Evolutionary conservation across 805 yeast genomes (phyloP), one percentile per base, ranked within the genome.

Genomic region (Myxozyma vanderwaltii): DNA sequence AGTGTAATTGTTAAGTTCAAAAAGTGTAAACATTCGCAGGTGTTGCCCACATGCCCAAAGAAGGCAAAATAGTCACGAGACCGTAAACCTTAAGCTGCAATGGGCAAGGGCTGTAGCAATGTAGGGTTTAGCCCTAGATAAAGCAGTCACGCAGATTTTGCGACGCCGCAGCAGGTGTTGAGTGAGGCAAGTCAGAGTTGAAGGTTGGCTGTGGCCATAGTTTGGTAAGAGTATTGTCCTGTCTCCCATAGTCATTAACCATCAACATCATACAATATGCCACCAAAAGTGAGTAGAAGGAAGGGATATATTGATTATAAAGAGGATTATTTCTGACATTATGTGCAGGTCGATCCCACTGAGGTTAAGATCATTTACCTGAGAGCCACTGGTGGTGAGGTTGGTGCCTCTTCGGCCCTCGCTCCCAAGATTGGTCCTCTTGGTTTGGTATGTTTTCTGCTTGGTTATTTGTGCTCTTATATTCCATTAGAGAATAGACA

Each of bases 381-480:
- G 82, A 90, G 99, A 88, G 97, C 99, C 82, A 95, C 91, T 74
- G 99, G 99, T 89, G 99, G 99, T 86, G 99, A 94, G 86, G 95
- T 94, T 76, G 99, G 98, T 84, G 96, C 97, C 76, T 91, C 98
- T 68, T 89, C 99, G 71, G 97, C 99, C 71, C 88, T 94, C 76
- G 99, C 99, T 74, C 99, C 99, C 79, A 94, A 94, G 92, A 94
- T 94, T 78, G 99, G 99, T 89, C 99, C 99, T 74, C 89, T 94
- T 79, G 99, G 99, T 91, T 85, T 94, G 58, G 59, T 55, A 51
- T 29, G 59, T 33, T 39, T 19, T n/a, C n/a, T n/a, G n/a, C n/a
- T n/a, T n/a, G n/a, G n/a, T n/a, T n/a, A n/a, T n/a, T n/a, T n/a
- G n/a, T n/a, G n/a, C n/a, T n/a, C n/a, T n/a, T n/a, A n/a, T n/a